Base-by-base conservation (phyloP, 1,284 basidiomycete species). In the Ganoderma meredithae region DNA sequence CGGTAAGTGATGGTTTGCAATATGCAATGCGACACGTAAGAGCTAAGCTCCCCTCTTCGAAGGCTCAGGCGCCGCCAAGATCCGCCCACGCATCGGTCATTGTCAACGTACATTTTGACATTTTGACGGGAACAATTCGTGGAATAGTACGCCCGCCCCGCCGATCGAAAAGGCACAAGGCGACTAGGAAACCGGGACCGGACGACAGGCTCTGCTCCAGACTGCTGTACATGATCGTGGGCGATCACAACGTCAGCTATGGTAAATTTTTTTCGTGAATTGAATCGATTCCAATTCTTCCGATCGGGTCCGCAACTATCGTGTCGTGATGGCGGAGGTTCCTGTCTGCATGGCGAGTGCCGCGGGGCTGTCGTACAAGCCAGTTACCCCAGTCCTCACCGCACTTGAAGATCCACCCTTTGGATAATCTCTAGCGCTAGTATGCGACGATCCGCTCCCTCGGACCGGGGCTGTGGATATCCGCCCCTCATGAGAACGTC, bases 1-100 rank as follows among this genome's bases (percentile, higher is more conserved):
- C 55, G 55, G 55, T 39, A 19, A 58, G 36, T 39, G 55, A 58
- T 58, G 36, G 8, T 39, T 39, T 39, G 33, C 36, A 33, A 58
- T 58, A n/a, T 58, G 55, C 36, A 39, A n/a, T 58, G 17, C 55
- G 8, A 6, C 31, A 36, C n/a, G 12, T 33, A 19, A 17, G 33
- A 10, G 19, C 55, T 58, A 19, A 58, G 4, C 13, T 19, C 15
- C 9, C 12, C 31, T 6, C 58, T 60, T 22, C 22, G 22, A 17
- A 60, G 22, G 2, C 9, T 60, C 39, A 22, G 13, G n/a, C 39
- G n/a, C 5, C n/a, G 8, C 5, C n/a, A 8, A 22, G 10, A 8
- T 19, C 12, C n/a, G 36, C 19, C 36, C 58, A 27, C 41, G n/a
- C 39, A 60, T 60, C 58, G 58, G 58, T 15, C 22, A 43, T 22